phyloP scores from a whole-genome alignment of 148 eudicot genomes.

The Fagopyrum homotropicum region DNA sequence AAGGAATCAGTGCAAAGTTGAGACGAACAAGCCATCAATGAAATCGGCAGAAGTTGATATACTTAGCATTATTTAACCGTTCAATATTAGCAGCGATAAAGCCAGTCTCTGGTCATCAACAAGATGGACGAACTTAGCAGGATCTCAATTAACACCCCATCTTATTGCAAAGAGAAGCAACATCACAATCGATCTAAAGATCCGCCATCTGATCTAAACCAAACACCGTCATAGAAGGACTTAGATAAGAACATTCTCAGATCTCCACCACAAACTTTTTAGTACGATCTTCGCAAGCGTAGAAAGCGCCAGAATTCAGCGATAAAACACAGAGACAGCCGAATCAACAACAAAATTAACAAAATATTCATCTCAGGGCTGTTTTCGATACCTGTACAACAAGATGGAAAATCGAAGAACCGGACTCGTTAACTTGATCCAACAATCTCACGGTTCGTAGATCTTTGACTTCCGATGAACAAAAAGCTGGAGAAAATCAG shows the following conservation, averaged over 20 bases:
- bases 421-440: neutral
- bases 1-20: neutral
- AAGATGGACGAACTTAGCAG: too few relatives aligned
- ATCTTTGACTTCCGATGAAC: neutral
- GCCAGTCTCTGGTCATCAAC: neutral
- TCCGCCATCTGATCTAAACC: neutral
- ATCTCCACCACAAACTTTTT: neutral
- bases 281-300: neutral
- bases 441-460: slow-evolving; percentile 1
- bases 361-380: slow-evolving; percentile 1
- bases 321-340: neutral
- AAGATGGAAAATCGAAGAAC: neutral
- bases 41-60: neutral
- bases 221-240: too few relatives aligned
- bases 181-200: neutral
- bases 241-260: neutral
- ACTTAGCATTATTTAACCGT: neutral
- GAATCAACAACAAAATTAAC: neutral
- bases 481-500: neutral
- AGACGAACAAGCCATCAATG: neutral
- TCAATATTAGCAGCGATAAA: neutral
- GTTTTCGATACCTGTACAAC: neutral
- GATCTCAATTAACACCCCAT: neutral
- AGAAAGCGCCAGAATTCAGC: neutral
- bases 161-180: neutral